Evolutionary conservation across 768 basidiomycete species (phyloP), one percentile per base, ranked within the genome.

Genomic region (Exidia glandulosa): DNA sequence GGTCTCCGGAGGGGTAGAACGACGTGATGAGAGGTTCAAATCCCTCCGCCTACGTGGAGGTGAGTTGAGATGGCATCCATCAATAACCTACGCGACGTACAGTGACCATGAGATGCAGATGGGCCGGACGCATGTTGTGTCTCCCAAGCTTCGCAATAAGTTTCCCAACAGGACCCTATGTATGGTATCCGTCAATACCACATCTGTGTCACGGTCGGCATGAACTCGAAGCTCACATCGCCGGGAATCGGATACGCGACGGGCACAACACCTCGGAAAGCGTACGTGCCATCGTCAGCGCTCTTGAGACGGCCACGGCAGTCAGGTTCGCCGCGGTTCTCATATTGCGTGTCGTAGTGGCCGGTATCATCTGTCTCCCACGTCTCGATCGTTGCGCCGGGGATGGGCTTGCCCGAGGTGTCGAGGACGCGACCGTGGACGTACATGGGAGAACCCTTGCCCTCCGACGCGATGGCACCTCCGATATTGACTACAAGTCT

Each of bases 401-500:
- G 69, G 57, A 93, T 78, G 2, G 85, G 84, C n/a, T 76, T 73
- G 25, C 89, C 88, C 33, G 79, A 72, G 1, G 81, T 84, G 65
- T 83, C 78, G 32, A 82, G 66, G 1, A 93, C 78, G 2, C 77
- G 78, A 1, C 91, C 90, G 67, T 89, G 80, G 57, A 93, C 86
- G 64, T 79, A 90, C 80, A 94, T 75, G 68, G 90, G 88, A 10
- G 90, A 81, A 25, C 90, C 91, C 71, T 89, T 91, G 60, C 87
- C 90, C 70, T 92, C 90, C 0, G 89, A 89, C 5, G 91, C 89
- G 57, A 93, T 94, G 12, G 85, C 82, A 1, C 79, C 88, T 3
- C 90, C 90, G 5, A 78, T 70, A 27, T 76, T 70, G 60, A 90
- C 88, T 90, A 62, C 27, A 14, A 16, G 33, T 32, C 36, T 16